phyloP scores from a whole-genome alignment of 257 asterid species.

The Linaria vulgaris region DNA sequence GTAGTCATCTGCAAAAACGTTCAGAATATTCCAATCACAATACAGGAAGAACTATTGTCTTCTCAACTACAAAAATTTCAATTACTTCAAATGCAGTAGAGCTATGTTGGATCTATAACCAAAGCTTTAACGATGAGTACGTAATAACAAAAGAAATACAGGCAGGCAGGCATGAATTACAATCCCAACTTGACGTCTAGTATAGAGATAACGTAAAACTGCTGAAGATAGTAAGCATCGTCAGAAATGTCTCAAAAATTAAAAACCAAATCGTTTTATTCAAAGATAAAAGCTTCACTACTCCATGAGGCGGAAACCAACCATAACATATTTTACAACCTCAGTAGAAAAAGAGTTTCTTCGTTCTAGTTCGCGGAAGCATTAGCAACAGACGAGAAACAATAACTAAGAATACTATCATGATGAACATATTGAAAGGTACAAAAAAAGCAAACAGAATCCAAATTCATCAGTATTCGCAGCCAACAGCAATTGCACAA shows the following conservation, averaged over 20 bases:
- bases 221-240: slow-evolving; percentile 16
- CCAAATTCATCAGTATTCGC: slow-evolving; percentile 5
- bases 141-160: neutral
- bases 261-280: neutral
- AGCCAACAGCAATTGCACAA: slow-evolving; percentile 1
- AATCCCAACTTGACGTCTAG: neutral
- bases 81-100: neutral
- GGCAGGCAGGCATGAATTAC: neutral
- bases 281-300: slow-evolving; percentile 1
- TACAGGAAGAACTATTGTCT: slow-evolving; percentile 10
- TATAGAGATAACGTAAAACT: neutral
- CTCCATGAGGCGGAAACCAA: neutral
- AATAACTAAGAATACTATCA: neutral
- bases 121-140: neutral
- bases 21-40: slow-evolving; percentile 13
- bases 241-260: slow-evolving; percentile 6
- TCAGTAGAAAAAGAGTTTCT: neutral
- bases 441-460: neutral
- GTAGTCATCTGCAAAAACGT: slow-evolving; percentile 62
- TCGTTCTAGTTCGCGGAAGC: neutral
- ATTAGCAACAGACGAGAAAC: neutral
- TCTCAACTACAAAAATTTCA: neutral
- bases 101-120: neutral
- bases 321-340: neutral
- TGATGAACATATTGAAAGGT: neutral